Evolutionary conservation across 106 monocot genomes (phyloP).

Genomic region (Agapanthus africanus): DNA sequence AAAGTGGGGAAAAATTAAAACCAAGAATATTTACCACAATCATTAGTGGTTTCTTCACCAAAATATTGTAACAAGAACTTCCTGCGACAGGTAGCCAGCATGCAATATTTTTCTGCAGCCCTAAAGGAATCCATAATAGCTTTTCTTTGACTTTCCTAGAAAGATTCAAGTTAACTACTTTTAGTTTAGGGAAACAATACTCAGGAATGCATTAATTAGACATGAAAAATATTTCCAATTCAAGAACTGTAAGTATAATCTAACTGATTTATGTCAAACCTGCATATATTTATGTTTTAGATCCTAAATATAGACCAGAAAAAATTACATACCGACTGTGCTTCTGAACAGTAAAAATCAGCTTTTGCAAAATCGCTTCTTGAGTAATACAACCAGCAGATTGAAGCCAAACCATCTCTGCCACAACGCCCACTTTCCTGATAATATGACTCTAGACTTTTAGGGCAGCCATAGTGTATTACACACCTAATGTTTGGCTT

Average conservation of each 20-base stretch:
- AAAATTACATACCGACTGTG: slow-evolving; percentile 46
- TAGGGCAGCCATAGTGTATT: slow-evolving; percentile 98
- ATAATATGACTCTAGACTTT: slow-evolving; percentile 92
- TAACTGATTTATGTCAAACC: not conserved
- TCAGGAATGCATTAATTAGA: not conserved
- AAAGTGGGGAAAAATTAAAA: slow-evolving; percentile 1
- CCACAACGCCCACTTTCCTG: slow-evolving; percentile 99
- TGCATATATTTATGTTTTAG: not conserved
- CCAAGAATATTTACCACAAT: slow-evolving; percentile 51
- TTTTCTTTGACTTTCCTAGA: slow-evolving; percentile 68
- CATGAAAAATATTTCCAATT: not conserved
- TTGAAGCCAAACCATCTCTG: slow-evolving; percentile 84
- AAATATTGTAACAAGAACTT: slow-evolving; percentile 82
- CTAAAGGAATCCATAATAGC: slow-evolving; percentile 76
- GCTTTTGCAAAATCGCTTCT: slow-evolving; percentile 91
- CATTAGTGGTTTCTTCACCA: slow-evolving; percentile 40
- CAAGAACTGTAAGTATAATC: not conserved
- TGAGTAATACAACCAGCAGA: slow-evolving; percentile 92
- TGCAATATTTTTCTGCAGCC: slow-evolving; percentile 86
- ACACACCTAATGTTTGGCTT: slow-evolving; percentile 93
- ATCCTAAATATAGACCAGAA: not conserved
- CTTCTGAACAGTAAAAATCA: slow-evolving; percentile 82
- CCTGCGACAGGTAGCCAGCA: slow-evolving; percentile 78
- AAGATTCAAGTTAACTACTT: slow-evolving; percentile 1
- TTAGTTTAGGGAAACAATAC: not conserved